Evolutionary conservation across 495 filamentous ascomycete genomes (phyloP), one percentile per base, ranked within the genome.

Genomic region (Aspergillus egyptiacus): DNA sequence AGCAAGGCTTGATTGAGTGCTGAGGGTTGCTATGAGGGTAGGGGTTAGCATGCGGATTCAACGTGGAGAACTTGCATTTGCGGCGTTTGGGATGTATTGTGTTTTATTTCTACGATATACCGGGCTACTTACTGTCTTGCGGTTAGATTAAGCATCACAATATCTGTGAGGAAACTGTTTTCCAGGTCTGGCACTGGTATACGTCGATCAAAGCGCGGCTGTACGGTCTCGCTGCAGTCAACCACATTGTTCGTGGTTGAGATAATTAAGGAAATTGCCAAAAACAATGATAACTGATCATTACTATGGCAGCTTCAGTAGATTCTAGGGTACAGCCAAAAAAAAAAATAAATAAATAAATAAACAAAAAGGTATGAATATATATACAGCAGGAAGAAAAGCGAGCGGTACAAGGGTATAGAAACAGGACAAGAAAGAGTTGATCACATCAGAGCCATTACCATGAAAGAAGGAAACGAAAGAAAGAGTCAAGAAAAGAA

Each of bases 1-100:
- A 24, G 53, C 1, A 72, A 76, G 58, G 65, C 64, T 48, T 77
- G 36, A 43, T 14, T 27, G 5, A 28, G 2, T 37, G 32, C 8
- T 19, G 24, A 17, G 15, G 18, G 3, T 35, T 11, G n/a, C 6
- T 19, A 10, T 6, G 14, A 28, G 17, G 23, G 15, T 11, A 27
- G 10, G 37, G 15, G 8, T 32, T 52, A 17, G 10, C 7, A 18
- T 38, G 11, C 7, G 15, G 11, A 20, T 20, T 22, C 22, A 39
- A 25, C 6, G 15, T 13, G 20, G 6, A 7, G 20, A 20, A 32
- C 4, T 43, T 55, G 40, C 45, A 55, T 55, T 50, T 33, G 14
- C 20, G 46, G 53, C 32, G 46, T 50, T 44, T 34, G 19, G 28
- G 46, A 9, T 11, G 3, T 38, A 2, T 43, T 37, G 8, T 34